Conservation (phyloP, 1,139 yeast species). For the Pichia sp. region DNA sequence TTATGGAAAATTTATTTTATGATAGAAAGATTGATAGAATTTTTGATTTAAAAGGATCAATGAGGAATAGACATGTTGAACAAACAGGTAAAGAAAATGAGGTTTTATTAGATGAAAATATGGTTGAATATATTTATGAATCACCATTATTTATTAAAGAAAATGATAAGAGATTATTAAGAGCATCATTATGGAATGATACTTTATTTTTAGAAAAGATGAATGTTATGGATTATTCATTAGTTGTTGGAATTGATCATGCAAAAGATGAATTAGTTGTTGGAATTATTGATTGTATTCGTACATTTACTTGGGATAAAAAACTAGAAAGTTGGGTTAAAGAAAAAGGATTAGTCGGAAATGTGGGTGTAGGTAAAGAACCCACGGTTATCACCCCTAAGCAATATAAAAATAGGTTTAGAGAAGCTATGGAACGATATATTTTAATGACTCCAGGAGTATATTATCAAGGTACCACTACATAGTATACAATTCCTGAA, state of each 20-base stretch:
- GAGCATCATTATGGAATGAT: constrained; percentile 92
- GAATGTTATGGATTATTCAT: constrained; percentile 98
- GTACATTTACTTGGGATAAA: constrained; percentile 98
- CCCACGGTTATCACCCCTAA: constrained; percentile 97
- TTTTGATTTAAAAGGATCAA: constrained; percentile 94
- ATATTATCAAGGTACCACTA: constrained; percentile 42
- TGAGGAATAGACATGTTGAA: constrained; percentile 94
- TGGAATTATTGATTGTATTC: constrained; percentile 91
- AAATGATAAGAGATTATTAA: constrained; percentile 74
- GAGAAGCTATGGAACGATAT: constrained; percentile 97
- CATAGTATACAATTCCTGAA: neutral
- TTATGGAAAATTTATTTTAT: constrained; percentile 93
- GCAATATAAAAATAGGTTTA: constrained; percentile 85
- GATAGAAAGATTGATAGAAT: constrained; percentile 77
- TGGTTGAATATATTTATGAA: constrained; percentile 96
- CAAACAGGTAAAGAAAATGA: constrained; percentile 95
- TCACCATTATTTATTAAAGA: constrained; percentile 92
- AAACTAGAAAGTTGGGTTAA: constrained; percentile 98
- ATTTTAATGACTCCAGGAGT: constrained; percentile 91
- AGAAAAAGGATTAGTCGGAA: constrained; percentile 83
- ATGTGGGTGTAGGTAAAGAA: constrained; percentile 77
- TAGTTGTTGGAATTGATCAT: constrained; percentile 85
- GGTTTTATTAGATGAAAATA: constrained; percentile 89
- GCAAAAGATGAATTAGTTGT: constrained; percentile 67
- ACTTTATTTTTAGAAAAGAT: constrained; percentile 89